Conservation (phyloP, 1,284 basidiomycete genomes). For the Pseudozyma hubeiensis region DNA sequence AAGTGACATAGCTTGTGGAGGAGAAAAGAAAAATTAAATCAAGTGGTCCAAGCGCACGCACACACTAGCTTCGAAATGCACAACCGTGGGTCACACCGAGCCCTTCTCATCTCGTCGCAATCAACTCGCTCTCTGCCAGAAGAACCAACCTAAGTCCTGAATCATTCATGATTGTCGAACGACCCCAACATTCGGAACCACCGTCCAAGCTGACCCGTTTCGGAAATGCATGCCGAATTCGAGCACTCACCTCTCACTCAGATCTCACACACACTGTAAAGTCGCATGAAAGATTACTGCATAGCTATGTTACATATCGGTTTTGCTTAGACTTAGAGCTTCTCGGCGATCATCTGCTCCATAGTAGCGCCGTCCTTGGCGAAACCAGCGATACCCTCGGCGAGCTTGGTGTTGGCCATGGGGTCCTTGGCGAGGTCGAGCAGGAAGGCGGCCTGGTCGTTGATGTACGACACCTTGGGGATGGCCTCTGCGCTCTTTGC, state of each 20-base stretch:
- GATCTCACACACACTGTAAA: no score
- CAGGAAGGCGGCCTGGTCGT: slow-evolving; percentile 95
- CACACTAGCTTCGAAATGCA: no score
- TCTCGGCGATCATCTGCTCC: slow-evolving; percentile 83
- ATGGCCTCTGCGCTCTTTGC: slow-evolving; percentile 77
- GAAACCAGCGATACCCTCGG: slow-evolving; percentile 89
- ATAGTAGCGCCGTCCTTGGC: slow-evolving; percentile 92
- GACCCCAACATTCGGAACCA: no score
- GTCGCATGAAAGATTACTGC: slow-evolving; percentile 12
- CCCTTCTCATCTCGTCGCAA: no score
- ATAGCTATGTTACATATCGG: slow-evolving; percentile 34
- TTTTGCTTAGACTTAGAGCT: slow-evolving; percentile 72
- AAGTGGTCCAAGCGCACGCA: neutral
- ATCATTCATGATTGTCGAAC: no score
- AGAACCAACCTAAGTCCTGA: no score
- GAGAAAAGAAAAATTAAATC: neutral
- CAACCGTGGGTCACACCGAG: no score
- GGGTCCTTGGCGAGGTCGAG: slow-evolving; percentile 80
- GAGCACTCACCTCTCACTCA: no score
- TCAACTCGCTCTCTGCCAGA: no score
- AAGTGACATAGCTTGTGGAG: neutral
- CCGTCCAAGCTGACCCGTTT: no score
- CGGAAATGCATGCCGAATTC: no score
- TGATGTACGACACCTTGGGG: slow-evolving; percentile 84
- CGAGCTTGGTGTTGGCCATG: slow-evolving; percentile 71